Conservation (phyloP, 257 asterid species). For the Plectranthus barbatus region DNA sequence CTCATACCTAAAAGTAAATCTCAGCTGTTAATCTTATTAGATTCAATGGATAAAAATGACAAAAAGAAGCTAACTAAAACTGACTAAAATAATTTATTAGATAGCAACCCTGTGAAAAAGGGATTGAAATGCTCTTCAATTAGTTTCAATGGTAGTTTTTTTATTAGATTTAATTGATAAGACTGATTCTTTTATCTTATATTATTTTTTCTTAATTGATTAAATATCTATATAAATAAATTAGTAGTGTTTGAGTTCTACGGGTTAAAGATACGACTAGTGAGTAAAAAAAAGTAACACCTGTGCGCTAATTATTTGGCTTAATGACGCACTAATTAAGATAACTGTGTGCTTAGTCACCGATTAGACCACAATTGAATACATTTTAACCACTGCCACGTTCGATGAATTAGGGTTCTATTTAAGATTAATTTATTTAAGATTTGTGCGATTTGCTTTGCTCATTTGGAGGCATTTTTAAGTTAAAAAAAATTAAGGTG, state of each 20-base stretch:
- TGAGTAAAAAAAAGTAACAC: not conserved
- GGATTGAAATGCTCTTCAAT: no score
- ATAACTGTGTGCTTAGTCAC: conserved; percentile 6
- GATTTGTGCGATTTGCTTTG: conserved; percentile 26
- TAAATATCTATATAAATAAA: no score
- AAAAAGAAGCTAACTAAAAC: no score
- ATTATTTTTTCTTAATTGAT: no score
- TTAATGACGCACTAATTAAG: not conserved
- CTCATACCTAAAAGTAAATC: no score
- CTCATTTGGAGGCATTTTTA: conserved; percentile 13
- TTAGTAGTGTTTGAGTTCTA: conserved; percentile 1
- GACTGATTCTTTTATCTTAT: no score
- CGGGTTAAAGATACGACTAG: conserved; percentile 1
- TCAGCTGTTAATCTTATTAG: no score
- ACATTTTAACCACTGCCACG: conserved; percentile 17
- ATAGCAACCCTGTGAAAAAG: no score
- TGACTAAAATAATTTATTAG: no score
- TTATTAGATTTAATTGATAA: no score
- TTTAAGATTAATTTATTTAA: conserved; percentile 8
- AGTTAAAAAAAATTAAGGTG: not conserved
- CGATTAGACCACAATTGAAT: not conserved
- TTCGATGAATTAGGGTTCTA: conserved; percentile 5
- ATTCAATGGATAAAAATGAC: no score
- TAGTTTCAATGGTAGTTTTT: no score
- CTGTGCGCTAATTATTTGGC: conserved; percentile 19